Conservation (phyloP, 257 asterid species). For the Misopates orontium region DNA sequence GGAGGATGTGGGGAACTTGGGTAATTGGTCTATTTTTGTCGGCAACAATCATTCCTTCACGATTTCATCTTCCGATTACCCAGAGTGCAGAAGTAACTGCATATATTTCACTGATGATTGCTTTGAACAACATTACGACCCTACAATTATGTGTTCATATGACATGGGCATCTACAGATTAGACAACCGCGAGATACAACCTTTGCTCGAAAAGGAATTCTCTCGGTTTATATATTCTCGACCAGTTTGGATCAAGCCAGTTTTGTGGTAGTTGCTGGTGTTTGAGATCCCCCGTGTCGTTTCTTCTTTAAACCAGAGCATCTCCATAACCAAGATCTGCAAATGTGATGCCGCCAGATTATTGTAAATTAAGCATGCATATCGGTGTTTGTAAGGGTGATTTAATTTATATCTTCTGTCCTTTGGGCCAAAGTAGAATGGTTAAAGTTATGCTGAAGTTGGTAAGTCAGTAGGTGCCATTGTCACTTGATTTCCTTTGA, state of each 20-base stretch:
- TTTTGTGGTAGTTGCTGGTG: conserved; percentile 14
- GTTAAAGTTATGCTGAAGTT: too few species aligned
- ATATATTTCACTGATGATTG: conserved; percentile 37
- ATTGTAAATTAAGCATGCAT: too few species aligned
- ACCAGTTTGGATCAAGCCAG: conserved; percentile 37
- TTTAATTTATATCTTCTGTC: too few species aligned
- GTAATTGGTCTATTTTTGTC: conserved; percentile 31
- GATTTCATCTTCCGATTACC: conserved; percentile 23
- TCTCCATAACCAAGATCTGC: too few species aligned
- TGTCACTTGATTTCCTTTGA: too few species aligned
- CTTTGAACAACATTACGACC: not conserved
- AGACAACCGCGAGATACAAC: conserved; percentile 18
- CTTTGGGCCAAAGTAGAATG: too few species aligned
- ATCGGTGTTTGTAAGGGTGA: too few species aligned
- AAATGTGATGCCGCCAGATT: too few species aligned
- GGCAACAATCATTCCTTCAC: conserved; percentile 32
- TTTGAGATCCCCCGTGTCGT: too few species aligned
- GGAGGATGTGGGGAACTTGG: conserved; percentile 30
- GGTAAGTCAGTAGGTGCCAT: too few species aligned
- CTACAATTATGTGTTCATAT: not conserved
- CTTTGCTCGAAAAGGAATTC: conserved; percentile 19
- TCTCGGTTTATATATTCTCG: conserved; percentile 19
- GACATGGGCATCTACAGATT: conserved; percentile 32
- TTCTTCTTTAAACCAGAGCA: too few species aligned
- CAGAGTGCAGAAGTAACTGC: conserved; percentile 32